Evolutionary conservation across 306 rosid genomes (phyloP), one percentile per base, ranked within the genome.

Genomic region (Trifolium pratense): DNA sequence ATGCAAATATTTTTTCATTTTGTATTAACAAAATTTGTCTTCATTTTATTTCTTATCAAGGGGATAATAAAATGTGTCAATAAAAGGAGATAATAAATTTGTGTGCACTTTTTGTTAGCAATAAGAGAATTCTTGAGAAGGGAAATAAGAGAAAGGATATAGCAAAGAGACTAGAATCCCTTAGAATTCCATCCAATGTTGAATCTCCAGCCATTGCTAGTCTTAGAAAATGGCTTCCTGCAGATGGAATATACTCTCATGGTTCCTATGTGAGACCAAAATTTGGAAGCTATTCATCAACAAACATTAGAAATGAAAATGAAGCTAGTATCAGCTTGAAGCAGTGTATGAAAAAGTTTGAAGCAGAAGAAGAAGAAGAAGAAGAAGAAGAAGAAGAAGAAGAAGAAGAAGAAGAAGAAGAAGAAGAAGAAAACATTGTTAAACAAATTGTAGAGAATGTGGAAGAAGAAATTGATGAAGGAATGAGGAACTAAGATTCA

Each of bases 221-320:
- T 71, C 86, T 85, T 36, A 75, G 59, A 71, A 86, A 85, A 75
- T 71, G 84, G 86, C 40, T 61, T 18, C 79, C 84, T 56, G 59
- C 36, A 36, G 59, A 74, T 48, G 83, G 78, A 72, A 69, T 82
- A 43, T 79, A 85, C 60, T 79, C 82, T 77, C 78, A 77, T 43
- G 86, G 74, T 49, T 62, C 85, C 61, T 80, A 85, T 79, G 58
- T 85, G 64, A 85, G 86, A 34, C 89, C 89, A 29, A 82, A 79
- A 77, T 80, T 85, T 48, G 89, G 89, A 2, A 83, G 73, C 76
- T 80, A 75, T 62, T 62, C 81, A 67, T 10, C 39, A 29, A 80
- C 36, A 61, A 51, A 75, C 45, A 61, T 53, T 15, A 20, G 46
- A 55, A 82, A 39, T 79, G 79, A 3, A 6, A 34, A 34, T 36